phyloP scores from a whole-genome alignment of 2,329 filamentous ascomycete species.

The Hypoxylon sp. region DNA sequence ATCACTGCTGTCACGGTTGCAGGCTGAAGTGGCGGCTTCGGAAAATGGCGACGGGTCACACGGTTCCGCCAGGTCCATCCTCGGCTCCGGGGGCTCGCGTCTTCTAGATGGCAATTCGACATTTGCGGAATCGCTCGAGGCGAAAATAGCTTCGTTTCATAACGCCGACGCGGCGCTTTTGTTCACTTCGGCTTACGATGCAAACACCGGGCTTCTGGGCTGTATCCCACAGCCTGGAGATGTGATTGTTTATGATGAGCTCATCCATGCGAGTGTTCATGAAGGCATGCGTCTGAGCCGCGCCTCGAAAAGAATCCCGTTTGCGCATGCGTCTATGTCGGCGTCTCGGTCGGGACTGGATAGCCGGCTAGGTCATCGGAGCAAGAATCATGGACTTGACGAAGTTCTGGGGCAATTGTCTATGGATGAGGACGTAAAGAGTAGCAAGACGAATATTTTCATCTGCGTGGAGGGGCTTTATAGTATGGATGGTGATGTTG shows the following conservation, averaged over 20 bases:
- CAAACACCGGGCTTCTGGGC: conserved; percentile 70
- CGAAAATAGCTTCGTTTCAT: conserved; percentile 58
- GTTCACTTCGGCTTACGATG: conserved; percentile 71
- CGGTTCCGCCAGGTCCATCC: conserved; percentile 16
- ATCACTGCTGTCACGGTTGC: conserved; percentile 64
- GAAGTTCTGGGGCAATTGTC: conserved; percentile 43
- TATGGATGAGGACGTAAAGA: conserved; percentile 12
- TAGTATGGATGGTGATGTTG: conserved; percentile 84
- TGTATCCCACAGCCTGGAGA: conserved; percentile 68
- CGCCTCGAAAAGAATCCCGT: conserved; percentile 57
- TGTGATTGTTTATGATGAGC: conserved; percentile 74
- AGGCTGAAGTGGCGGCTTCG: conserved; percentile 29
- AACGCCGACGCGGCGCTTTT: conserved; percentile 55
- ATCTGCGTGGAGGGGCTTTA: conserved; percentile 77
- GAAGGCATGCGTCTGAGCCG: conserved; percentile 77
- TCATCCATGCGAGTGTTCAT: conserved; percentile 80
- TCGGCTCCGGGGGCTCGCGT: conserved; percentile 62
- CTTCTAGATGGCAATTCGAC: conserved; percentile 61
- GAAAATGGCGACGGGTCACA: neutral
- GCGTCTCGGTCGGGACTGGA: conserved; percentile 13
- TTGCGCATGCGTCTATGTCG: conserved; percentile 64
- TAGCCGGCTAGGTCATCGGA: conserved; percentile 36
- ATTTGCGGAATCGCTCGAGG: conserved; percentile 56
- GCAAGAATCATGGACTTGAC: conserved; percentile 40
- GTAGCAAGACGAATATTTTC: conserved; percentile 62